Evolutionary conservation across 2,329 filamentous ascomycete genomes (phyloP).

Genomic region (Ustulina deusta): DNA sequence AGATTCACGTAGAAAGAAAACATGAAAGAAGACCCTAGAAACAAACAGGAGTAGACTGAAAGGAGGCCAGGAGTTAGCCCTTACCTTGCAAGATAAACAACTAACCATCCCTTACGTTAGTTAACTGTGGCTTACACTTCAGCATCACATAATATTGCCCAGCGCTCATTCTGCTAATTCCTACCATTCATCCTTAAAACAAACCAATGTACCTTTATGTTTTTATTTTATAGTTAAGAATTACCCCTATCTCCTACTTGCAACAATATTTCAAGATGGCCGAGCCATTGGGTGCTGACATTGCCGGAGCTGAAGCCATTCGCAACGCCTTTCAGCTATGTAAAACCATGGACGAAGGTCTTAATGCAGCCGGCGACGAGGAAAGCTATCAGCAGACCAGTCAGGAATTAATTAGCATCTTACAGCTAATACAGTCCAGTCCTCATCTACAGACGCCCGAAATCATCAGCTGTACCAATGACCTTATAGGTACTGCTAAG

Average conservation of each 20-base stretch:
- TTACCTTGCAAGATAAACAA: too few relatives aligned
- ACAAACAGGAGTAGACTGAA: too few relatives aligned
- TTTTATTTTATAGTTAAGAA: background rate
- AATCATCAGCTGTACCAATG: constrained; percentile 8
- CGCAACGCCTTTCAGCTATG: constrained; percentile 9
- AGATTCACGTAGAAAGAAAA: too few relatives aligned
- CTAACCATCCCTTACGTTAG: too few relatives aligned
- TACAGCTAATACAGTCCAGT: constrained; percentile 8
- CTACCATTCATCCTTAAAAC: background rate
- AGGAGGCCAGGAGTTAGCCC: too few relatives aligned
- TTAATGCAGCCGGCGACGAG: background rate
- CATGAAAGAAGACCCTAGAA: too few relatives aligned
- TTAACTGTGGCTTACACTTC: too few relatives aligned
- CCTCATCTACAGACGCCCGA: constrained; percentile 3
- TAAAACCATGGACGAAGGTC: constrained; percentile 3
- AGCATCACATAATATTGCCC: too few relatives aligned
- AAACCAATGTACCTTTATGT: background rate
- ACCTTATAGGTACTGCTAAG: constrained; percentile 4
- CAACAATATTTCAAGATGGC: background rate
- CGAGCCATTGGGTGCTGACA: background rate
- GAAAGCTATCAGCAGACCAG: constrained; percentile 17
- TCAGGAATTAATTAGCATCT: background rate
- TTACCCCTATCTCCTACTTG: background rate
- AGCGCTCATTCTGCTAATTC: background rate
- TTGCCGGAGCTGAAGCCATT: background rate